Evolutionary conservation across 768 basidiomycete genomes (phyloP).

Genomic region (Russula ochroleuca): DNA sequence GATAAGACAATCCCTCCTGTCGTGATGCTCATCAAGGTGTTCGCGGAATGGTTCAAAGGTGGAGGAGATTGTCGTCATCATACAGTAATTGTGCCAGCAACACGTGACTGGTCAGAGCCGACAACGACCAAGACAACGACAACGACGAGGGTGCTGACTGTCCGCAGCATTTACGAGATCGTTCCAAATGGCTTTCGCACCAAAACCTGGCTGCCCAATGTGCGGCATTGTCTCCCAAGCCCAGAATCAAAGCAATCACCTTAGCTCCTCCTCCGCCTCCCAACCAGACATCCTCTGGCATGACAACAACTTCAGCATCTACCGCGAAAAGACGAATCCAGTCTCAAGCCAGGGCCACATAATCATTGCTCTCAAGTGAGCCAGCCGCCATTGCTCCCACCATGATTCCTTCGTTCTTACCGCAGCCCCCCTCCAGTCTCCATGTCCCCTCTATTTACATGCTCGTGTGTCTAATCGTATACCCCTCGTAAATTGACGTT

Average conservation of each 20-base stretch:
- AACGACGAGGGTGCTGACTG: background rate
- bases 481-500: background rate
- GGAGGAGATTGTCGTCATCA: slow-evolving; percentile 28
- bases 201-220: slow-evolving; percentile 70
- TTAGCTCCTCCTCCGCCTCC: slow-evolving; percentile 38
- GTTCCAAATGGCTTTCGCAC: slow-evolving; percentile 48
- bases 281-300: slow-evolving; percentile 67
- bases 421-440: slow-evolving; percentile 48
- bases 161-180: background rate
- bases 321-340: slow-evolving; percentile 63
- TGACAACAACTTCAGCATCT: slow-evolving; percentile 73
- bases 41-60: slow-evolving; percentile 61
- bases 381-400: slow-evolving; percentile 32
- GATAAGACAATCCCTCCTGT: slow-evolving; percentile 84
- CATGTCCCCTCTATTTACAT: slow-evolving; percentile 77
- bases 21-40: slow-evolving; percentile 79
- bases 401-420: slow-evolving; percentile 14
- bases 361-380: slow-evolving; percentile 72
- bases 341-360: slow-evolving; percentile 72
- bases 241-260: slow-evolving; percentile 36
- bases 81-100: background rate
- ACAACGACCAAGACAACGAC: background rate
- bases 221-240: slow-evolving; percentile 66
- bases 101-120: slow-evolving; percentile 1
- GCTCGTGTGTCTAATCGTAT: slow-evolving; percentile 45